Base-by-base conservation (phyloP, 805 yeast genomes). In the Jamesozyma lodderae region DNA sequence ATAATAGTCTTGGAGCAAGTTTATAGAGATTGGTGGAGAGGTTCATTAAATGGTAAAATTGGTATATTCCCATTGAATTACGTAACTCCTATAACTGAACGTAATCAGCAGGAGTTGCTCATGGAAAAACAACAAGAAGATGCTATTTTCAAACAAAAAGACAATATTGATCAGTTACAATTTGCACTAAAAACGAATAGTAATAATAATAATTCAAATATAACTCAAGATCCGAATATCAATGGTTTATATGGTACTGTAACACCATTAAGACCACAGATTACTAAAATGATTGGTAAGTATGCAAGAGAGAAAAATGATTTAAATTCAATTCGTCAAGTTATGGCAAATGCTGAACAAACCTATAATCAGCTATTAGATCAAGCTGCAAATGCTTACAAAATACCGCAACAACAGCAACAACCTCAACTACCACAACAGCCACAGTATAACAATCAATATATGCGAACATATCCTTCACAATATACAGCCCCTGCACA, bases 11-110 rank as follows among this genome's bases (percentile, higher is more conserved):
- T 88, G 25, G 97, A 88, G 50, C 71, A 81, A 13, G 94, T 83
- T 5, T 88, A 87, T 57, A 71, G 84, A 44, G 97, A 90, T 54
- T 90, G 98, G 98, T 84, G 96, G 81, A 72, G 85, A 47, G 98
- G 98, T 13, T 75, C 90, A 5, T 62, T 90, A 36, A 70, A 73
- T 38, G 96, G 96, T 1, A 72, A 70, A 38, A 69, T 77, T 36
- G 98, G 98, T 15, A 80, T 92, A 11, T 87, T 90, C 60, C 98
- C 98, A 0, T 71, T 84, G 41, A 90, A 90, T 57, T 90, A 92
- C 54, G 97, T 92, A 1, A 73, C 84, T 0, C 87, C 87, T 2
- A 64, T 87, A 4, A 73, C 78, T 1, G 81, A 77, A 33, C 79
- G 81, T 25, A 68, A 84, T 0, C 68, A 73, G 2, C 70, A 71